Percentiles rank a stretch among this genome's conserved stretches.
Evolutionary conservation across 2,329 filamentous ascomycete genomes (phyloP).

Genomic region (Neonectria magnoliae): DNA sequence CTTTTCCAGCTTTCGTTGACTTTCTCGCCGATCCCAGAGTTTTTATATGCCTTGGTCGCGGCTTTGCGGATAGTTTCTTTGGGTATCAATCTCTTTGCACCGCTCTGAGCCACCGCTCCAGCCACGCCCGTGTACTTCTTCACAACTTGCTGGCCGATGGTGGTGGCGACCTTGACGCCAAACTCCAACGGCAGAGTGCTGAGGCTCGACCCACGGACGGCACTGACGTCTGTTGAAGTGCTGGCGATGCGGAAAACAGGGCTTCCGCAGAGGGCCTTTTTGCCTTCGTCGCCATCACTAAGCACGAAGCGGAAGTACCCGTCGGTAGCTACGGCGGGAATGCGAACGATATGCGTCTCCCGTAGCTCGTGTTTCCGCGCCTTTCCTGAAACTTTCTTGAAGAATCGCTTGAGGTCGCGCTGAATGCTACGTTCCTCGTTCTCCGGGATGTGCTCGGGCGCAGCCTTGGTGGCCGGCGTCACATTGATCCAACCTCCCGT

Average conservation of each 20-base stretch:
- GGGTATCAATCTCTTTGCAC: conserved; percentile 51
- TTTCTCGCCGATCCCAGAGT: conserved; percentile 37
- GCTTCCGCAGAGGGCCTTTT: conserved; percentile 70
- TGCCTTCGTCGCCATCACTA: conserved; percentile 57
- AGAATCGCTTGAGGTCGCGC: conserved; percentile 72
- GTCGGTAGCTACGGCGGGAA: conserved; percentile 70
- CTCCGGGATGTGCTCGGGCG: conserved; percentile 59
- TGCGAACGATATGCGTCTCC: conserved; percentile 72
- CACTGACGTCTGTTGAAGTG: conserved; percentile 68
- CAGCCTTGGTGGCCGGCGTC: conserved; percentile 64
- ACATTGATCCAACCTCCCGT: conserved; percentile 73
- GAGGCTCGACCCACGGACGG: conserved; percentile 72
- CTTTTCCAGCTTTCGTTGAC: conserved; percentile 50
- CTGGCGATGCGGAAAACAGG: conserved; percentile 77
- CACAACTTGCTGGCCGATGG: conserved; percentile 57
- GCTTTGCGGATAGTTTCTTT: conserved; percentile 49
- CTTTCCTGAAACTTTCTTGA: conserved; percentile 63
- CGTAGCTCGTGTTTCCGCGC: conserved; percentile 61
- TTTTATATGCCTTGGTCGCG: conserved; percentile 51
- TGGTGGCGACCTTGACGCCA: conserved; percentile 66
- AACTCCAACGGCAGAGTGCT: conserved; percentile 73
- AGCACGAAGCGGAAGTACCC: conserved; percentile 76
- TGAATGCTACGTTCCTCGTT: conserved; percentile 74
- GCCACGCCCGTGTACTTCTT: conserved; percentile 55
- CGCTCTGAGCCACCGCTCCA: conserved; percentile 52